Evolutionary conservation across 2,329 filamentous ascomycete species (phyloP), one percentile per base, ranked within the genome.

Genomic region (Aureobasidium subglaciale): DNA sequence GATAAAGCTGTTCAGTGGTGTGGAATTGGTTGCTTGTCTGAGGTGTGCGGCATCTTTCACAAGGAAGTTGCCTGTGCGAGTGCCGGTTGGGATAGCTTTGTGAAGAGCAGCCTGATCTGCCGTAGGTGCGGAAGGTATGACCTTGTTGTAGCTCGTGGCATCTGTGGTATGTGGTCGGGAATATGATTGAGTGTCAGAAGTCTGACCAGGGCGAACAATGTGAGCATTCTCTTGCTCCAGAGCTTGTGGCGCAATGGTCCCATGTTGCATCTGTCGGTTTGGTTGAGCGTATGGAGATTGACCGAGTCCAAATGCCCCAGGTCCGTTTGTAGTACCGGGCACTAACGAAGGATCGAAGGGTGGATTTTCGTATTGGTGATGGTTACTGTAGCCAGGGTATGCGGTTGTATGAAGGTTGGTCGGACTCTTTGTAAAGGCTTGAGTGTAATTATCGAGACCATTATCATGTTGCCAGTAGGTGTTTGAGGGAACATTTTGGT

Each of bases 11-110:
- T 71, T 70, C 60, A 78, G 59, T 16, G 70, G 65, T 62, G 63
- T 66, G 30, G 74, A 75, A 45, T 73, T 73, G 27, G 75, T 77
- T 16, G 70, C 70, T 59, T 69, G 69, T 32, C 67, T 67, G 25
- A 78, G 63, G 27, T 67, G 63, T 60, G 71, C 65, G 56, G 68
- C 67, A 60, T 74, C 69, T 60, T 74, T 66, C 57, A 75, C 65
- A 59, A 67, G 66, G 50, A 77, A 73, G 35, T 68, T 68, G 55
- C 73, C 74, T 25, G 57, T 49, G 37, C 60, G 57, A 18, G 59
- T 58, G 22, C 65, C 62, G 10, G 63, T 58, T 1, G 68, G 68
- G 3, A 70, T 63, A 3, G 63, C 55, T 20, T 58, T 49, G 16
- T 61, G 58, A n/a, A 70, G 59, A 6, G 58, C 59, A 24, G 55